phyloP scores from a whole-genome alignment of 169 alveolate species.

The Plasmodium gaboni region DNA sequence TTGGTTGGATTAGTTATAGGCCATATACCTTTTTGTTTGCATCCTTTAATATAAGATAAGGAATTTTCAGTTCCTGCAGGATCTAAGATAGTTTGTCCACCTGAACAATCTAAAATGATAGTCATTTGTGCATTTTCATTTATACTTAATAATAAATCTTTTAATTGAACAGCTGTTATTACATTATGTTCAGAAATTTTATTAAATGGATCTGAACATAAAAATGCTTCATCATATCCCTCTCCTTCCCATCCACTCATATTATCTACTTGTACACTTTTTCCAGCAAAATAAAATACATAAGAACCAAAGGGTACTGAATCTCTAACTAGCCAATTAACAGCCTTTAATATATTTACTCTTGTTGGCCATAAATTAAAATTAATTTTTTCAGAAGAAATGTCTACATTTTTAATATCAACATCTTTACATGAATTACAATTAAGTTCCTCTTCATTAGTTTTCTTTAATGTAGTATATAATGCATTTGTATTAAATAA shows the following conservation, averaged over 20 bases:
- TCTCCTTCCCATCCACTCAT: constrained; percentile 94
- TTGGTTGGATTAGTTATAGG: constrained; percentile 92
- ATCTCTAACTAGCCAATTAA: constrained; percentile 90
- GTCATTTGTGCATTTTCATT: constrained; percentile 84
- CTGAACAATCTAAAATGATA: constrained; percentile 90
- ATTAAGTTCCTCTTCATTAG: constrained; percentile 15
- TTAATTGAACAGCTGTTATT: constrained; percentile 86
- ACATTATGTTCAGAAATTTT: constrained; percentile 81
- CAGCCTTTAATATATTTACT: constrained; percentile 86
- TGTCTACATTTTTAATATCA: constrained; percentile 81
- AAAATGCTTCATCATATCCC: constrained; percentile 93
- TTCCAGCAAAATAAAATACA: constrained; percentile 92
- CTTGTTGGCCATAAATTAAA: constrained; percentile 85
- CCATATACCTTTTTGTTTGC: constrained; percentile 92
- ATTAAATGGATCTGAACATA: constrained; percentile 89
- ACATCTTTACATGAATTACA: constrained; percentile 79
- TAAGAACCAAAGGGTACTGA: constrained; percentile 87
- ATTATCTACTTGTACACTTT: constrained; percentile 92
- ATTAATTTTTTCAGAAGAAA: constrained; percentile 77
- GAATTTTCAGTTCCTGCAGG: constrained; percentile 87
- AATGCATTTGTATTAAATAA: constrained; percentile 76
- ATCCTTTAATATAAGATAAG: constrained; percentile 90
- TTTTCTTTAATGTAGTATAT: constrained; percentile 41
- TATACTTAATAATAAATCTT: constrained; percentile 84
- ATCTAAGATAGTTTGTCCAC: constrained; percentile 92